A percentile compares a stretch with the other conserved stretches of the same genome.
phyloP scores from a whole-genome alignment of 306 rosid species.

The Sicyos edulis region DNA sequence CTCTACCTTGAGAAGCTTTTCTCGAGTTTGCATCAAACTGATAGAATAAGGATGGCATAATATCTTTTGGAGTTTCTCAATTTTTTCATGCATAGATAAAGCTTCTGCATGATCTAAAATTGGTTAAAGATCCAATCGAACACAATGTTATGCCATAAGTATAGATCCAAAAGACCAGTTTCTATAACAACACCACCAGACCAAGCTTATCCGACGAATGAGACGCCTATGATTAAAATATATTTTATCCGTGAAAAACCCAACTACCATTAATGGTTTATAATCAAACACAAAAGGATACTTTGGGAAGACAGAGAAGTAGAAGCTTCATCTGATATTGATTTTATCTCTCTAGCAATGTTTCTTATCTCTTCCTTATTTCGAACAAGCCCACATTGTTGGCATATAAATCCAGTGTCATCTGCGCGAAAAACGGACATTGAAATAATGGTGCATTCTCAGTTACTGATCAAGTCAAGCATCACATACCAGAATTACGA shows the following conservation, averaged over 20 bases:
- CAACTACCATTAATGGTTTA: conserved; percentile 1
- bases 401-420: conserved; percentile 65
- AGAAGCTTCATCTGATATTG: conserved; percentile 47
- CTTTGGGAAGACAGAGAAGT: conserved; percentile 33
- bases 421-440: conserved; percentile 37
- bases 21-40: conserved; percentile 72
- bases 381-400: conserved; percentile 58
- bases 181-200: not conserved
- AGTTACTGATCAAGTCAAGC: not conserved
- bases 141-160: not conserved
- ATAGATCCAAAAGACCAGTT: not conserved
- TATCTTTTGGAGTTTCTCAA: conserved; percentile 57
- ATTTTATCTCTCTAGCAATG: conserved; percentile 51
- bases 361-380: conserved; percentile 59
- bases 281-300: conserved; percentile 49
- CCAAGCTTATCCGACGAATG: not conserved
- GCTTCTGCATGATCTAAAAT: conserved; percentile 50
- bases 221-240: not conserved
- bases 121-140: conserved; percentile 44
- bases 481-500: conserved; percentile 54
- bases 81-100: conserved; percentile 36
- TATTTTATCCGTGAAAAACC: not conserved
- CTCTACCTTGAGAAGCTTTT: conserved; percentile 64
- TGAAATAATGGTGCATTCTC: not conserved
- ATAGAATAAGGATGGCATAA: conserved; percentile 64